Percentiles rank a stretch among this genome's conserved stretches.
Conservation (phyloP, 148 eudicot species). For the Pouteria glomerata region DNA sequence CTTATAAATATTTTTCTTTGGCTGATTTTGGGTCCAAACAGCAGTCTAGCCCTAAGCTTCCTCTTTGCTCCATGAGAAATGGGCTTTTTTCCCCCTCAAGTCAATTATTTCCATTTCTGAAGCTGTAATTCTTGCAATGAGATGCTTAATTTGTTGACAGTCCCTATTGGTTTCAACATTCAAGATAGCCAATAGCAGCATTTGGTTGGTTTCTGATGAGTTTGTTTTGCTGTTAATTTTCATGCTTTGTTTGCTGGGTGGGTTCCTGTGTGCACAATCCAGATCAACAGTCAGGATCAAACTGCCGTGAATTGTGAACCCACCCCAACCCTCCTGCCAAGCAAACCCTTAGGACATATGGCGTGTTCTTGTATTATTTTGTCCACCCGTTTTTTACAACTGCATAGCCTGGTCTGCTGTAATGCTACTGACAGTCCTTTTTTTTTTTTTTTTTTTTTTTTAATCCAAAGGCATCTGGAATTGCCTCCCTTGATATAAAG, state of each 20-base stretch:
- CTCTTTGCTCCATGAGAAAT: not conserved
- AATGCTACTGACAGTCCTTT: not conserved
- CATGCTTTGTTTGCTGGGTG: too few relatives aligned
- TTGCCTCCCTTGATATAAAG: conserved; percentile 85
- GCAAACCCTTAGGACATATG: not conserved
- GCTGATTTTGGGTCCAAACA: not conserved
- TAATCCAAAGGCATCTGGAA: conserved; percentile 64
- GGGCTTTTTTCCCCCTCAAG: not conserved
- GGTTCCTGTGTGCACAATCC: too few relatives aligned
- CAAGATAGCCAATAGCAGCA: not conserved
- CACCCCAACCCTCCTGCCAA: too few relatives aligned
- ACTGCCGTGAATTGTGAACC: too few relatives aligned
- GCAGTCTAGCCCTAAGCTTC: not conserved
- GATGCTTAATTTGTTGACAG: not conserved
- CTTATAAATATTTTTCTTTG: too few relatives aligned
- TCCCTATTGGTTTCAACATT: not conserved
- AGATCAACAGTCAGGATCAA: too few relatives aligned
- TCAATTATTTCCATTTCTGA: not conserved
- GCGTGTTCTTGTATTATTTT: not conserved
- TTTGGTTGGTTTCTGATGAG: not conserved
- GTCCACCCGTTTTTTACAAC: not conserved
- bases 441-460: not conserved
- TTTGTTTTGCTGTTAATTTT: not conserved
- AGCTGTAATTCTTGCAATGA: not conserved
- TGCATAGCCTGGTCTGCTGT: too few relatives aligned